A percentile compares a stretch with the other conserved stretches of the same genome.
Evolutionary conservation across 164 flowering plant genomes (phyloP).

Genomic region (Berberis vulgaris): DNA sequence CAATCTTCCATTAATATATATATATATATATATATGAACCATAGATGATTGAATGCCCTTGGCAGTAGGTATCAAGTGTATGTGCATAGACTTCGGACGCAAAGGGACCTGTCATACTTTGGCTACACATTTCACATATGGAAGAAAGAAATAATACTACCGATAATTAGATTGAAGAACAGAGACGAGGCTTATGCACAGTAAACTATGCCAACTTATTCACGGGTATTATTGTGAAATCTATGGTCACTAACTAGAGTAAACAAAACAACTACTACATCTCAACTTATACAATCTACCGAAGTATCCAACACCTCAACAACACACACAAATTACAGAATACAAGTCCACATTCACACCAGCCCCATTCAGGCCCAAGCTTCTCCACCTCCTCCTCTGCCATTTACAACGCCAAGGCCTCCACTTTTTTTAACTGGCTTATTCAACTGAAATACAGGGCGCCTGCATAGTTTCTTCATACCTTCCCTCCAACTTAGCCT

Average conservation of each 20-base stretch:
- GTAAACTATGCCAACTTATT: too few relatives aligned
- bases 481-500: constrained; percentile 55
- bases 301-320: too few relatives aligned
- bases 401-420: constrained; percentile 36
- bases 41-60: too few relatives aligned
- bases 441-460: constrained; percentile 65
- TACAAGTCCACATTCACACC: background rate
- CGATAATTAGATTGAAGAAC: background rate
- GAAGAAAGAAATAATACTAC: too few relatives aligned
- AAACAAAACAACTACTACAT: too few relatives aligned
- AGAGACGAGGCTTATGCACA: background rate
- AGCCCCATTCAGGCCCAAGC: constrained; percentile 4
- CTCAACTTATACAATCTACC: too few relatives aligned
- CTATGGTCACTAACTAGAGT: background rate
- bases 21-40: too few relatives aligned
- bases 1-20: too few relatives aligned
- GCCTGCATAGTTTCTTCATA: constrained; percentile 57
- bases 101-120: too few relatives aligned
- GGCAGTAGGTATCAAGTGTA: too few relatives aligned
- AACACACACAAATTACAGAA: background rate
- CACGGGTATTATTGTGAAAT: background rate
- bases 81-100: too few relatives aligned
- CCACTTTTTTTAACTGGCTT: constrained; percentile 37
- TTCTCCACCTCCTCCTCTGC: constrained; percentile 20
- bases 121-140: too few relatives aligned